A percentile compares a stretch with the other conserved stretches of the same genome.
Evolutionary conservation across 2,329 filamentous ascomycete genomes (phyloP).

Genomic region (Bipolaris zeicola): DNA sequence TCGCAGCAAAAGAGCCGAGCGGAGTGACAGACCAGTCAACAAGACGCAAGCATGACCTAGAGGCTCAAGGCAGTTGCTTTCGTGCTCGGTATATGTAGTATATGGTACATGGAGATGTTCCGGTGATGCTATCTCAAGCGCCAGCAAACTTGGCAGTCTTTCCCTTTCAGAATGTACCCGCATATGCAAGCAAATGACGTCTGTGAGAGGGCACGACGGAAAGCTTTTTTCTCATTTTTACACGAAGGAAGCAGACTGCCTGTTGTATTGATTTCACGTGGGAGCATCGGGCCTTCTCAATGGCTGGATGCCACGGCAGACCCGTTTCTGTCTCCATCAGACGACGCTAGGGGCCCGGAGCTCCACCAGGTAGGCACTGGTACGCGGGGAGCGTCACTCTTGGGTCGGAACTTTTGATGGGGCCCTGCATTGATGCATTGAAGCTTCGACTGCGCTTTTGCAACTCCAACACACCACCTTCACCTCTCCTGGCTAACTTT

Average conservation of each 20-base stretch:
- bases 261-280: constrained; percentile 19
- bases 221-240: constrained; percentile 11
- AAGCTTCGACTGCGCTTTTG: constrained; percentile 9
- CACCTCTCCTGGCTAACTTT: constrained; percentile 5
- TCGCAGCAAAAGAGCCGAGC: neutral
- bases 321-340: constrained; percentile 16
- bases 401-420: constrained; percentile 7
- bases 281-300: constrained; percentile 19
- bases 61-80: neutral
- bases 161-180: neutral
- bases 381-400: constrained; percentile 19
- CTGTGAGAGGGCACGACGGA: neutral
- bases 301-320: constrained; percentile 21
- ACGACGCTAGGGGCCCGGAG: constrained; percentile 11
- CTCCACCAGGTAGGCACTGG: constrained; percentile 20
- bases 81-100: neutral
- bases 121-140: neutral
- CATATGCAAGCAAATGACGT: neutral
- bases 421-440: constrained; percentile 15
- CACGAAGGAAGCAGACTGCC: constrained; percentile 13
- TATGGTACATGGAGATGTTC: neutral
- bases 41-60: neutral
- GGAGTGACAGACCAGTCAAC: neutral
- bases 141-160: neutral
- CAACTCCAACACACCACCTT: constrained; percentile 14